phyloP scores from a whole-genome alignment of 306 rosid genomes.

The Vigna angularis region DNA sequence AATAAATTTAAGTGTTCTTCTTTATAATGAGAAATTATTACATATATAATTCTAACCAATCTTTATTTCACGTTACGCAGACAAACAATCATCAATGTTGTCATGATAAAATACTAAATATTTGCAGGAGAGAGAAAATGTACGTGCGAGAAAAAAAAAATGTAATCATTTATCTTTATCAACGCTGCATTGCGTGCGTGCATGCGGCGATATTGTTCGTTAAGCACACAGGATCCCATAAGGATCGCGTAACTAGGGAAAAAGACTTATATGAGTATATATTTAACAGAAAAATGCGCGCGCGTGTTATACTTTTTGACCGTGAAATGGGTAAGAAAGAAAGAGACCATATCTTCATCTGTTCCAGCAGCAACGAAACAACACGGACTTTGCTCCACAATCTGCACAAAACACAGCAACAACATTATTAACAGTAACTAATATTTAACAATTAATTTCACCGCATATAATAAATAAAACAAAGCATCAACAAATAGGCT shows the following conservation, averaged over 20 bases:
- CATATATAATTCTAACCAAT: too few relatives aligned
- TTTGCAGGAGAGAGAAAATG: neutral
- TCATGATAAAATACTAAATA: neutral
- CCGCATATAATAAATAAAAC: neutral
- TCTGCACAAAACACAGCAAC: conserved; percentile 24
- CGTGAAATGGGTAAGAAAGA: conserved; percentile 32
- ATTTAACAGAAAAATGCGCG: conserved; percentile 22
- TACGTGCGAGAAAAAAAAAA: neutral
- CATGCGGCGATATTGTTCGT: conserved; percentile 19
- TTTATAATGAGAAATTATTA: neutral
- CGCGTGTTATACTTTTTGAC: conserved; percentile 24
- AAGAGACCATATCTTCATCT: conserved; percentile 45
- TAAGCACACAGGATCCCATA: conserved; percentile 35
- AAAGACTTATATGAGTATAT: neutral
- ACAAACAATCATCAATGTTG: neutral
- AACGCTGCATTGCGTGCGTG: conserved; percentile 32
- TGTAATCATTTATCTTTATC: conserved; percentile 33
- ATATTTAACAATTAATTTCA: neutral
- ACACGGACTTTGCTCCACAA: conserved; percentile 51
- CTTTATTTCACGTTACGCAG: neutral
- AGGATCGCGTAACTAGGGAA: conserved; percentile 26
- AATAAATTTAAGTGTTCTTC: neutral
- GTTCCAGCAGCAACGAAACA: conserved; percentile 37
- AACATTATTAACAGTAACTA: neutral
- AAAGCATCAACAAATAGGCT: neutral